phyloP scores from a whole-genome alignment of 169 alveolate species.

The Cryptosporidium baileyi region DNA sequence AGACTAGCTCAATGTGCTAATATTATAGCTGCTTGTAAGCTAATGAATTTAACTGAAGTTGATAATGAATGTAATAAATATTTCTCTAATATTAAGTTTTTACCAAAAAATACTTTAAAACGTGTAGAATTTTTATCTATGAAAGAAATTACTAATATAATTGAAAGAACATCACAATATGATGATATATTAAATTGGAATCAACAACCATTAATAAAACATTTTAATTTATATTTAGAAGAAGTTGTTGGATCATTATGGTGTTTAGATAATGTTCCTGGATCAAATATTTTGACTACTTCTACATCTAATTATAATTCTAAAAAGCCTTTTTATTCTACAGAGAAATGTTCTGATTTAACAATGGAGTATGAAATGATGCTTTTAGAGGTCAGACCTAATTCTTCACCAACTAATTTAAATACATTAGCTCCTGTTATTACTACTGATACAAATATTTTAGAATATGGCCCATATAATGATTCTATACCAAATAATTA shows the following conservation, averaged over 20 bases:
- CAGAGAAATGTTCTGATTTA: conserved; percentile 52
- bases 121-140: conserved; percentile 37
- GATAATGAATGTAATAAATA: conserved; percentile 41
- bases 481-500: not conserved
- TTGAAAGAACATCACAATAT: conserved; percentile 2
- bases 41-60: conserved; percentile 15
- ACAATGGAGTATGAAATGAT: conserved; percentile 67
- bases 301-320: not conserved
- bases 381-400: conserved; percentile 67
- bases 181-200: conserved; percentile 55
- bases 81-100: conserved; percentile 6
- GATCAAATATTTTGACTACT: not conserved
- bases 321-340: conserved; percentile 51
- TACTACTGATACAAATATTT: conserved; percentile 10
- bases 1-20: conserved; percentile 62
- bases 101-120: conserved; percentile 42
- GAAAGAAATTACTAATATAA: conserved; percentile 39
- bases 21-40: conserved; percentile 68
- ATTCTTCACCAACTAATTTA: conserved; percentile 30
- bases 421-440: conserved; percentile 15
- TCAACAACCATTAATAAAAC: conserved; percentile 61
- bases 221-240: conserved; percentile 31
- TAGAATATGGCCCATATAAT: conserved; percentile 21
- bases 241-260: conserved; percentile 65
- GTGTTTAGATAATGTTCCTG: conserved; percentile 64